Conservation (phyloP, 2,329 filamentous ascomycete species). For the Sclerotinia subarctica region DNA sequence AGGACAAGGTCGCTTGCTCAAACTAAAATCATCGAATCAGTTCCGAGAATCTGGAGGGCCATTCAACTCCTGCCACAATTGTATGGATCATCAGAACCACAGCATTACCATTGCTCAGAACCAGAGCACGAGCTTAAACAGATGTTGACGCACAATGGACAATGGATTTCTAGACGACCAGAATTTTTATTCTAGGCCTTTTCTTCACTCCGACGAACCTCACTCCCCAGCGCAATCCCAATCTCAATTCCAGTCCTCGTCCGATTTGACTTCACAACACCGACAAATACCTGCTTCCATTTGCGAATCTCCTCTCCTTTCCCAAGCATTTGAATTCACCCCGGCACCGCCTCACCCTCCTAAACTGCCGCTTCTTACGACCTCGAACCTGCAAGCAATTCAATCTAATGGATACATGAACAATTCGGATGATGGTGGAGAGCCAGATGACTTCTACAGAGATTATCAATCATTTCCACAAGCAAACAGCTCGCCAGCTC, state of each 20-base stretch:
- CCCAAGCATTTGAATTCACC: slow-evolving; percentile 23
- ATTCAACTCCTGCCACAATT: slow-evolving; percentile 23
- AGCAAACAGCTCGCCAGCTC: slow-evolving; percentile 27
- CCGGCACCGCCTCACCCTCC: slow-evolving; percentile 32
- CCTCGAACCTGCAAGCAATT: slow-evolving; percentile 31
- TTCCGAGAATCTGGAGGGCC: slow-evolving; percentile 9
- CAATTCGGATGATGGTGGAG: slow-evolving; percentile 28
- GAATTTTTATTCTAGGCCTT: slow-evolving; percentile 37
- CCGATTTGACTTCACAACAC: slow-evolving; percentile 27
- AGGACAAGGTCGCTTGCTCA: slow-evolving; percentile 19
- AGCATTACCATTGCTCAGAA: slow-evolving; percentile 16
- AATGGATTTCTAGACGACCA: slow-evolving; percentile 37
- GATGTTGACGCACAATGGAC: slow-evolving; percentile 38
- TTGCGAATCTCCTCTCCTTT: slow-evolving; percentile 26
- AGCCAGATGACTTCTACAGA: slow-evolving; percentile 51
- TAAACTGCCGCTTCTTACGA: slow-evolving; percentile 34
- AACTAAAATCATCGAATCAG: slow-evolving; percentile 16
- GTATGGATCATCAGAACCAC: slow-evolving; percentile 22
- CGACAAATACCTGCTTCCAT: slow-evolving; percentile 18
- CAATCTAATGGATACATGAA: slow-evolving; percentile 31
- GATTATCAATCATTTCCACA: slow-evolving; percentile 42
- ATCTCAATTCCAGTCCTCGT: slow-evolving; percentile 19
- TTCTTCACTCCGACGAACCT: slow-evolving; percentile 20
- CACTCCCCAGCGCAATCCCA: slow-evolving; percentile 13
- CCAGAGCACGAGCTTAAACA: slow-evolving; percentile 20